Conservation (phyloP, 208 protist species). For the Trichomonas tenax region DNA sequence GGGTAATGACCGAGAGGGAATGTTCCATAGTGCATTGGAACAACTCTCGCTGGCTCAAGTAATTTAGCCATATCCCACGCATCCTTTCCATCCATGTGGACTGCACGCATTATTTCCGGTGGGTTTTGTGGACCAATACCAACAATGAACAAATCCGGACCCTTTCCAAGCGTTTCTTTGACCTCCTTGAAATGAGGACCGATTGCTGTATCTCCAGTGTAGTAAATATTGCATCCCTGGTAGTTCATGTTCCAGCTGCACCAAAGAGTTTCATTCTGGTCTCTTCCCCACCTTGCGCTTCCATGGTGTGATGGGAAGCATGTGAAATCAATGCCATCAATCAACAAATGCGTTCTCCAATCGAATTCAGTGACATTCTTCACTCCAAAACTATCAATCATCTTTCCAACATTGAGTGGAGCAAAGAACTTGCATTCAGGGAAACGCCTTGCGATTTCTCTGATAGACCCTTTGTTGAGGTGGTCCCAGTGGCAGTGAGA, state of each 20-base stretch:
- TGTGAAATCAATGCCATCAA: background rate
- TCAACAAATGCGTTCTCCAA: background rate
- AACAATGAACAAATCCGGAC: background rate
- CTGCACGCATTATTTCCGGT: background rate
- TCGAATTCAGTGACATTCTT: background rate
- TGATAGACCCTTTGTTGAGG: background rate
- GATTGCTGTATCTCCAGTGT: background rate
- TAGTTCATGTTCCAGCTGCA: background rate
- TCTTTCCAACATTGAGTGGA: background rate
- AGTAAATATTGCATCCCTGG: background rate
- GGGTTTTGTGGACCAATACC: background rate
- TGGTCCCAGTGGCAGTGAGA: background rate
- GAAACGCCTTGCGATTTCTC: background rate
- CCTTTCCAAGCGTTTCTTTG: background rate
- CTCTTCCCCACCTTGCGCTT: background rate
- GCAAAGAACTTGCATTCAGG: background rate
- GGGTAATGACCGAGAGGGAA: background rate
- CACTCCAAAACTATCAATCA: background rate
- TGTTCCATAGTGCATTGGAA: constrained; percentile 16
- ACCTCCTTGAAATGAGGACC: background rate
- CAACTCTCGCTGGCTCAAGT: background rate
- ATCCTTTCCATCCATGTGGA: background rate
- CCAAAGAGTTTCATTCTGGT: background rate
- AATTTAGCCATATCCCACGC: background rate
- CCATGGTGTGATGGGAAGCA: background rate